These are phyloP conservation scores for Rehmannia glutinosa DNA, from an alignment of 257 asterid species.

Conservation along the genomic window DNA sequence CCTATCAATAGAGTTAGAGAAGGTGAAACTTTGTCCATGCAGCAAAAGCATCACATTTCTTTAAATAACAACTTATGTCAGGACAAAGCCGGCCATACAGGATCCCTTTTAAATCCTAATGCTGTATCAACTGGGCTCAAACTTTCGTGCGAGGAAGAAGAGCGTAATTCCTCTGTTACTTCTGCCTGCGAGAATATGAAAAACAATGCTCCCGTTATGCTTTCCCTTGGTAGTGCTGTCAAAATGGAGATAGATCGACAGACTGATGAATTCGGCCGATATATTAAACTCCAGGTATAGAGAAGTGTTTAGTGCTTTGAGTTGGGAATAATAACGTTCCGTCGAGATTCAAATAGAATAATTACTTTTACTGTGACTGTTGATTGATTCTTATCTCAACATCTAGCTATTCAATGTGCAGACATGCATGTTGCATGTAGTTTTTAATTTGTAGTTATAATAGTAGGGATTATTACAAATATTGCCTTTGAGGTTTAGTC, in stretches of 20 bases:
- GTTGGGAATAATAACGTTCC: not conserved
- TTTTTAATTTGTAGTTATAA: too few relatives aligned
- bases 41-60: conserved; percentile 50
- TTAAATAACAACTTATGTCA: conserved; percentile 39
- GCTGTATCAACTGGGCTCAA: conserved; percentile 64
- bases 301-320: not conserved
- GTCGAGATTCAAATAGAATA: not conserved
- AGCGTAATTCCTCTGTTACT: conserved; percentile 41
- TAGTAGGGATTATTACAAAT: too few relatives aligned
- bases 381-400: too few relatives aligned
- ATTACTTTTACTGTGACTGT: too few relatives aligned
- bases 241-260: conserved; percentile 53
- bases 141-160: conserved; percentile 61
- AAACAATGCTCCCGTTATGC: conserved; percentile 18
- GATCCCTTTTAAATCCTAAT: conserved; percentile 47
- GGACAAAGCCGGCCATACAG: conserved; percentile 33
- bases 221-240: conserved; percentile 34
- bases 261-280: conserved; percentile 46
- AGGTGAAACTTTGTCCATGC: conserved; percentile 34
- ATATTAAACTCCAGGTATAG: conserved; percentile 61
- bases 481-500: too few relatives aligned
- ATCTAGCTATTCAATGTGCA: too few relatives aligned
- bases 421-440: too few relatives aligned
- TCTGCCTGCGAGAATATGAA: conserved; percentile 45
- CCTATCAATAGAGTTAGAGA: conserved; percentile 34